Percentiles rank a stretch among this genome's conserved stretches.
Conservation (phyloP, 2,329 filamentous ascomycete species). For the Beauveria caledonica region DNA sequence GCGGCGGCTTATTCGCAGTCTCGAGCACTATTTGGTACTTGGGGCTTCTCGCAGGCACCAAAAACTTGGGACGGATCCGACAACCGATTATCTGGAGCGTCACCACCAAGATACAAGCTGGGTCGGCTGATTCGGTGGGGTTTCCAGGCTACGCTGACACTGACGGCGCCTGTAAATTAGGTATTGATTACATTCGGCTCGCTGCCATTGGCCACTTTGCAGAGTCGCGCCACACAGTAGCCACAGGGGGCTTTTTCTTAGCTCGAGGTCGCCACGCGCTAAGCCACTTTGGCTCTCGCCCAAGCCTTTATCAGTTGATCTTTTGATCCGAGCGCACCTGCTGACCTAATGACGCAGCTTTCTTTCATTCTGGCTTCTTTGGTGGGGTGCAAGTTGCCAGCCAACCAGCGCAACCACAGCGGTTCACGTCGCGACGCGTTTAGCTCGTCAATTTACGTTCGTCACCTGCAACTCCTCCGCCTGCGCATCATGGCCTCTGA, state of each 20-base stretch:
- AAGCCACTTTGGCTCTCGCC: background rate
- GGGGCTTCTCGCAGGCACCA: background rate
- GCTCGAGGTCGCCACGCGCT: background rate
- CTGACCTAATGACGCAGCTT: constrained; percentile 7
- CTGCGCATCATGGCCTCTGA: constrained; percentile 27
- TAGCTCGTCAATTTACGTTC: background rate
- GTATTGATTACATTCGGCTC: constrained; percentile 21
- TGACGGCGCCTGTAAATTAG: constrained; percentile 8
- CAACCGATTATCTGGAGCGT: constrained; percentile 10
- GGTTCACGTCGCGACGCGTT: constrained; percentile 6
- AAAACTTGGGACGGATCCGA: constrained; percentile 7
- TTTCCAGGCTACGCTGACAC: background rate
- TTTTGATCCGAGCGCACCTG: background rate
- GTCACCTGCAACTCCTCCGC: background rate
- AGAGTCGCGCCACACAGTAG: background rate
- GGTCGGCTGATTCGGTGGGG: background rate
- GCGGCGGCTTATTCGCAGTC: background rate
- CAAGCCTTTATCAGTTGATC: constrained; percentile 6
- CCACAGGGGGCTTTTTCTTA: constrained; percentile 8
- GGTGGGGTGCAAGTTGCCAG: constrained; percentile 3
- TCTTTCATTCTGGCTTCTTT: background rate
- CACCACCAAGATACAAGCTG: constrained; percentile 9
- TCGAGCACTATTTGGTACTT: constrained; percentile 1
- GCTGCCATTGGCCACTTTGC: constrained; percentile 16
- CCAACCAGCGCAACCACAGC: background rate